These are phyloP conservation scores for Scheffersomyces stambukii DNA, from an alignment of 1,139 yeast genomes.

Conservation along the genomic window DNA sequence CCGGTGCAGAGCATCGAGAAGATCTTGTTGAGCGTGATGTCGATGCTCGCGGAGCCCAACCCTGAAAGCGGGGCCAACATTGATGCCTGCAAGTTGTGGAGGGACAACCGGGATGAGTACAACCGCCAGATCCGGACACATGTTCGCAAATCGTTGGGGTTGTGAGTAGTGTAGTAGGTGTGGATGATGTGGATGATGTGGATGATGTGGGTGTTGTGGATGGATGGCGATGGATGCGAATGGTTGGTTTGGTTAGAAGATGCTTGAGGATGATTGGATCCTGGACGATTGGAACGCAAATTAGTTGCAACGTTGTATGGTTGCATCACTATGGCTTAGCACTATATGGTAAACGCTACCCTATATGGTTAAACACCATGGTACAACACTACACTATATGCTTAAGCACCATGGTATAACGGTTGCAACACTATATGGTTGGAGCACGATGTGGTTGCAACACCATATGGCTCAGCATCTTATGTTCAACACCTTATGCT, in stretches of 20 bases:
- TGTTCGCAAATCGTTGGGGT: conserved; percentile 64
- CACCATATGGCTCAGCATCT: too few species aligned
- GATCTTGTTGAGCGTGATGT: conserved; percentile 84
- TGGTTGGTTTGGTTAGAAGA: conserved; percentile 47
- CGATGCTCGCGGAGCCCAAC: conserved; percentile 96
- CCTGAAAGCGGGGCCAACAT: conserved; percentile 96
- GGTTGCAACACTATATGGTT: too few species aligned
- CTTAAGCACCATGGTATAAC: too few species aligned
- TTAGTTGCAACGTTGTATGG: too few species aligned
- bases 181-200: too few species aligned
- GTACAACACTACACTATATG: too few species aligned
- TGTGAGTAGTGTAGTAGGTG: too few species aligned
- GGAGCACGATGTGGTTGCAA: too few species aligned
- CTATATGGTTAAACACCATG: too few species aligned
- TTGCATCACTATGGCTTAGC: too few species aligned
- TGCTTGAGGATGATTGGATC: conserved; percentile 50
- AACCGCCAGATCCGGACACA: conserved; percentile 60
- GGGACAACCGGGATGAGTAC: conserved; percentile 72
- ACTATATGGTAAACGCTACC: too few species aligned
- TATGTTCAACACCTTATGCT: too few species aligned
- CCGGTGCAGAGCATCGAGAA: conserved; percentile 97
- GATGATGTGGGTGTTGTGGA: conserved; percentile 68
- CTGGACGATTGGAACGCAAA: conserved; percentile 56
- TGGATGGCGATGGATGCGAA: conserved; percentile 61
- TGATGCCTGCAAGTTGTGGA: conserved; percentile 94